A percentile compares a stretch with the other conserved stretches of the same genome.
Conservation (phyloP, 306 rosid species). For the Acmispon strigosus region DNA sequence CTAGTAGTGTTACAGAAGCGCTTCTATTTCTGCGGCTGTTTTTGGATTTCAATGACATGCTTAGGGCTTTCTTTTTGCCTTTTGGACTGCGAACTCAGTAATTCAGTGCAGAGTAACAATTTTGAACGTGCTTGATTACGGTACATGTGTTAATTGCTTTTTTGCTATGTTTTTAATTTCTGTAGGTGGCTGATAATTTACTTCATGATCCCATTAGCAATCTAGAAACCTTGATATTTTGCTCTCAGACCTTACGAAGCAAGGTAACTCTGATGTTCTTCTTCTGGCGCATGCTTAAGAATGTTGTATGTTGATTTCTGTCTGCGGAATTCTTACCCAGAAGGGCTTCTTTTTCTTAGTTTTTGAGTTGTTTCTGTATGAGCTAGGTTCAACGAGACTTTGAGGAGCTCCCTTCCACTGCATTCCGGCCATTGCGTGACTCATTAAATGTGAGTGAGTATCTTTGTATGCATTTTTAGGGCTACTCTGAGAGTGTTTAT, state of each 20-base stretch:
- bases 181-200: conserved; percentile 94
- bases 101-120: not conserved
- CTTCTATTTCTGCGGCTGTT: conserved; percentile 8
- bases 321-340: not conserved
- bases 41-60: not conserved
- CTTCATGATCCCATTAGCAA: conserved; percentile 96
- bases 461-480: conserved; percentile 9
- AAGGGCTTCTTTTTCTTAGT: conserved; percentile 17
- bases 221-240: conserved; percentile 91
- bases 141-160: not conserved
- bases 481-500: conserved; percentile 4
- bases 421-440: conserved; percentile 89
- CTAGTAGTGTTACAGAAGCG: not conserved
- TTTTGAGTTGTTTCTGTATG: conserved; percentile 23
- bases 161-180: not conserved
- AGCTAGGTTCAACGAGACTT: conserved; percentile 89
- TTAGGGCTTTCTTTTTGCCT: conserved; percentile 11
- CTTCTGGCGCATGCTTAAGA: not conserved
- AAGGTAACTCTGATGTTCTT: conserved; percentile 47
- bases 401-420: conserved; percentile 93
- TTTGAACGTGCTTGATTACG: conserved; percentile 5
- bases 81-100: not conserved
- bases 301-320: conserved; percentile 2
- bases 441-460: conserved; percentile 87
- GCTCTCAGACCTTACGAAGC: conserved; percentile 98